Base-by-base conservation (phyloP, 1,284 basidiomycete species). In the Testicularia cyperi region DNA sequence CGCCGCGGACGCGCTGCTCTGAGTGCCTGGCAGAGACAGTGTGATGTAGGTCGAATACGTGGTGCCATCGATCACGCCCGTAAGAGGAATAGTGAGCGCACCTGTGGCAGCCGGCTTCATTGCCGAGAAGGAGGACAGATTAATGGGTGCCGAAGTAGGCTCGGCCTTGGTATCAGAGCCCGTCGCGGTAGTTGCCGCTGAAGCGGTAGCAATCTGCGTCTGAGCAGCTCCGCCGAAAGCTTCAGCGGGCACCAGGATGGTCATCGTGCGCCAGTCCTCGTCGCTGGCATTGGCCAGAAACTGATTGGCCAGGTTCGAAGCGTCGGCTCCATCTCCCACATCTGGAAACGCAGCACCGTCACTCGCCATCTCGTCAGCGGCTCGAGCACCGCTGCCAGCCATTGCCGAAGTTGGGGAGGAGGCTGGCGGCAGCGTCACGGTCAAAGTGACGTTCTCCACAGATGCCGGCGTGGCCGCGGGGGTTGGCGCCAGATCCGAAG, bases 251-350 rank as follows among this genome's bases (percentile, higher is more conserved):
- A 61, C 56, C 1, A 61, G 29, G 43, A 61, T 61, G 6, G 51
- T 54, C 56, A 61, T 61, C n/a, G 56, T 61, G 33, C 45, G 44
- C 56, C 56, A 61, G 4, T 52, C 53, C 5, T 21, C 33, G 12
- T 31, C 34, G 25, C 18, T 34, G 16, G 34, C 32, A 26, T 38
- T 35, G 8, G 38, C 18, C 22, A 44, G n/a, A n/a, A n/a, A n/a
- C n/a, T n/a, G n/a, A n/a, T n/a, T n/a, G n/a, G n/a, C n/a, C n/a
- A n/a, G n/a, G n/a, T n/a, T n/a, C n/a, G n/a, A n/a, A n/a, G n/a
- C n/a, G n/a, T n/a, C n/a, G n/a, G n/a, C n/a, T n/a, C n/a, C n/a
- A n/a, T n/a, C n/a, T n/a, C n/a, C n/a, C n/a, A n/a, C n/a, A n/a
- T n/a, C n/a, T n/a, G n/a, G n/a, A n/a, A n/a, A n/a, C n/a, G n/a